Evolutionary conservation across 257 asterid genomes (phyloP).

Genomic region (Solanum lignicaule): DNA sequence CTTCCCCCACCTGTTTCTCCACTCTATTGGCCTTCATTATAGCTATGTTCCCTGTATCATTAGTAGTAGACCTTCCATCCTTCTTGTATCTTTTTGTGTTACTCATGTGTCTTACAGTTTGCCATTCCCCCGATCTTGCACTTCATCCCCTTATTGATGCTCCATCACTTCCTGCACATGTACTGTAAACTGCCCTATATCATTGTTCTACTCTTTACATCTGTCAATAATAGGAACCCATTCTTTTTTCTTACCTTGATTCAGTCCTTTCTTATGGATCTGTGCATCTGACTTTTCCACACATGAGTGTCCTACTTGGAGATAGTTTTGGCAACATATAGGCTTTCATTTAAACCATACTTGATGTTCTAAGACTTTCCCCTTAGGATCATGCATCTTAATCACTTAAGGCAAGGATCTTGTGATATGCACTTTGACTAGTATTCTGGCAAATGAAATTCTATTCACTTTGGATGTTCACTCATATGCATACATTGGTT

Average conservation of each 20-base stretch:
- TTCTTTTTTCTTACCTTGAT: background rate
- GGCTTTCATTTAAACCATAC: background rate
- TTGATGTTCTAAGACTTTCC: background rate
- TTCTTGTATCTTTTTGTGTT: no score
- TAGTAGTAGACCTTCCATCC: no score
- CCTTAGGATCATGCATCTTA: background rate
- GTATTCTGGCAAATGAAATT: background rate
- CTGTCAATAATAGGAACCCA: background rate
- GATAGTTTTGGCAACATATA: no score
- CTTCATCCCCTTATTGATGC: no score
- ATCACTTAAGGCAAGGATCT: no score
- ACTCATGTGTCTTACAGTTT: background rate
- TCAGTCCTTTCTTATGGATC: background rate
- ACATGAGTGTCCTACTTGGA: background rate
- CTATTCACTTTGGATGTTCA: background rate
- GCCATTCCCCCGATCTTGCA: background rate
- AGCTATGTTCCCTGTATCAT: no score
- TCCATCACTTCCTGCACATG: background rate
- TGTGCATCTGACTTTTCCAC: background rate
- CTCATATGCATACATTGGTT: background rate
- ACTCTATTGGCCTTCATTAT: background rate
- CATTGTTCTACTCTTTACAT: no score
- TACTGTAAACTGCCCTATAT: background rate
- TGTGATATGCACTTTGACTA: background rate
- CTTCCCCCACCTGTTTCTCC: background rate